Evolutionary conservation across 2,329 filamentous ascomycete species (phyloP).

Genomic region (Arthrobotrys sinensis): DNA sequence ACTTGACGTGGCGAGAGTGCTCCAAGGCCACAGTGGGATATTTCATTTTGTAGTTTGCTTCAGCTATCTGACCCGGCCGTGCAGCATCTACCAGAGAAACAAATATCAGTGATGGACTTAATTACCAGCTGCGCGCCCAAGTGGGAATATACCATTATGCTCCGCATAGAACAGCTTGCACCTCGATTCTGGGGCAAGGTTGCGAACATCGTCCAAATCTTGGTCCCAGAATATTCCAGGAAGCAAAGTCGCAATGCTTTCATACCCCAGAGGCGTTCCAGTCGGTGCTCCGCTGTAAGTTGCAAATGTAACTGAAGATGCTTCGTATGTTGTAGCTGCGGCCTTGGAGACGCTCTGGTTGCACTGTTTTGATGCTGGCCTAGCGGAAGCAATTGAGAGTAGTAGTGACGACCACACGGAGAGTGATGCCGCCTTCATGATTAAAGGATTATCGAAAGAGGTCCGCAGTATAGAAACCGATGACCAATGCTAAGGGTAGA

Average conservation of each 20-base stretch:
- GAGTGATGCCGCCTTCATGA: conserved; percentile 24
- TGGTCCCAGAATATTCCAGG: conserved; percentile 55
- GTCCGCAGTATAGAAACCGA: neutral
- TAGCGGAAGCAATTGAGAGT: conserved; percentile 18
- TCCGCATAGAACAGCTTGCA: conserved; percentile 59
- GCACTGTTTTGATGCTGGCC: conserved; percentile 35
- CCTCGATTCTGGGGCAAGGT: conserved; percentile 42
- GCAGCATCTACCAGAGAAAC: conserved; percentile 23
- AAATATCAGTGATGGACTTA: neutral
- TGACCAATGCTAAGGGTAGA: neutral
- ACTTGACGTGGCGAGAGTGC: conserved; percentile 50
- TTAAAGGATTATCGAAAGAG: neutral
- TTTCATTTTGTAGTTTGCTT: conserved; percentile 51
- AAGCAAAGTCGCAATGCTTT: conserved; percentile 40
- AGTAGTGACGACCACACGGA: conserved; percentile 9
- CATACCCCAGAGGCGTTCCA: conserved; percentile 9
- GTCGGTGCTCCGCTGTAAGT: conserved; percentile 40
- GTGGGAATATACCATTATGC: conserved; percentile 39
- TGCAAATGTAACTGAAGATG: conserved; percentile 46
- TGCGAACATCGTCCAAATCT: conserved; percentile 45
- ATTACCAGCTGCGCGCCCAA: too few species aligned
- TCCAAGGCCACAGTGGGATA: conserved; percentile 55
- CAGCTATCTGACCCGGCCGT: conserved; percentile 43
- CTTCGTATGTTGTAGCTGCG: conserved; percentile 19
- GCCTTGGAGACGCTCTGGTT: neutral